Evolutionary conservation across 345 rosid genomes (phyloP), one percentile per base, ranked within the genome.

Genomic region (Eutrema yunnanense): DNA sequence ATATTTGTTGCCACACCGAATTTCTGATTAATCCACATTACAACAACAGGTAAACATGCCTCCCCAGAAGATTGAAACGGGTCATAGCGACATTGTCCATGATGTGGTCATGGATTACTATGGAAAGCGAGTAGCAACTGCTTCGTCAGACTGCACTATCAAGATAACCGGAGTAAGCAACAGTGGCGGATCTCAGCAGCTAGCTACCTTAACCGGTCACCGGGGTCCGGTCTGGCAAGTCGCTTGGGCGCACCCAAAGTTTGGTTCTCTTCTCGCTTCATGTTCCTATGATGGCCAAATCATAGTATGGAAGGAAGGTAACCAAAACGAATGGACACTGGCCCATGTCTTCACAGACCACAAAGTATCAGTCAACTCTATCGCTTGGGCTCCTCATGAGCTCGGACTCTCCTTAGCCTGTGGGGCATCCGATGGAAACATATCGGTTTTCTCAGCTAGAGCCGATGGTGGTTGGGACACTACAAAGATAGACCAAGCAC

Each of bases 221-320:
- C 78, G 72, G 12, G 90, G 90, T 47, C 90, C 90, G 22, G 88
- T 84, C 49, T 86, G 87, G 90, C 80, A 85, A 78, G 84, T 84
- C 34, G 83, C 83, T 30, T 86, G 90, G 90, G 90, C 90, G 1
- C 88, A 86, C 61, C 90, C 90, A 7, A 86, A 86, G 73, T 86
- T 74, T 44, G 90, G 85, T 22, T 78, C 90, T 0, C 66, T 84
- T 36, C 85, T 86, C 0, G 90, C 88, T 56, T 86, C 90, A 6
- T 86, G 90, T 71, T 86, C 90, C 1, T 86, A 86, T 6, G 90
- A 86, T 75, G 90, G 88, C 29, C 90, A 84, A 46, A 84, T 86
- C 70, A 83, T 86, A 61, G 47, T 86, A 8, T 86, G 88, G 90
- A 86, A 83, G 70, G 88, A 86, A 82, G 86, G 82, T 43, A 83